These are phyloP conservation scores for fission yeast (Schizosaccharomyces pombe) DNA, from an alignment of 805 yeast genomes.

Conservation along the genomic window DNA sequence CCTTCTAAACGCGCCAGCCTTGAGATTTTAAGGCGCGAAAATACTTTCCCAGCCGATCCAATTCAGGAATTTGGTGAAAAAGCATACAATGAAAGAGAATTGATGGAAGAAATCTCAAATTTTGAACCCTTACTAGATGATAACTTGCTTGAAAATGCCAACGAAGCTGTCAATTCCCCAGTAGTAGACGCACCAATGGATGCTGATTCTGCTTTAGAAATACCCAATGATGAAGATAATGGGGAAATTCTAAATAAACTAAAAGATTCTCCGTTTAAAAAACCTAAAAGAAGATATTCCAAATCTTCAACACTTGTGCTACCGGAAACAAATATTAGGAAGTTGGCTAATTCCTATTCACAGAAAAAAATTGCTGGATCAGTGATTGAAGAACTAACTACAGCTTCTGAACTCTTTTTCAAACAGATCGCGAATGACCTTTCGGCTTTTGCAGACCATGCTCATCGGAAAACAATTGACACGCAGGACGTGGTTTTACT, in stretches of 20 bases:
- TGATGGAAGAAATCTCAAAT: too few species aligned
- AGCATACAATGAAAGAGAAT: too few species aligned
- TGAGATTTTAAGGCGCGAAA: too few species aligned
- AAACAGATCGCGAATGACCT: slow-evolving; percentile 15
- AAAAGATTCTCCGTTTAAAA: not conserved
- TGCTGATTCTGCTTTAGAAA: too few species aligned
- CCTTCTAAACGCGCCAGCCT: too few species aligned
- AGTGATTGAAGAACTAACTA: not conserved
- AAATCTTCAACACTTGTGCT: not conserved
- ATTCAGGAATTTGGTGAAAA: too few species aligned
- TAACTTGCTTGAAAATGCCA: too few species aligned
- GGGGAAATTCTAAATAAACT: not conserved
- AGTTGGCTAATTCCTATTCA: not conserved
- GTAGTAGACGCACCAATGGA: too few species aligned
- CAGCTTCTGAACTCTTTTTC: slow-evolving; percentile 12
- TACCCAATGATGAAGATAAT: too few species aligned
- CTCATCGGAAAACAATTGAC: slow-evolving; percentile 14
- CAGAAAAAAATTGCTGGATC: not conserved
- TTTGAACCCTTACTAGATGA: too few species aligned
- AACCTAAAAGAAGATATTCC: not conserved
- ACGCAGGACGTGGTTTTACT: slow-evolving; percentile 13
- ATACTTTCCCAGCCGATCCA: too few species aligned
- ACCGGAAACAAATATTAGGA: slow-evolving; percentile 7
- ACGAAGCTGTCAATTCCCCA: too few species aligned
- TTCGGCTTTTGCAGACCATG: slow-evolving; percentile 16